Base-by-base conservation (phyloP, 2,329 filamentous ascomycete species). In the Venturia effusa region DNA sequence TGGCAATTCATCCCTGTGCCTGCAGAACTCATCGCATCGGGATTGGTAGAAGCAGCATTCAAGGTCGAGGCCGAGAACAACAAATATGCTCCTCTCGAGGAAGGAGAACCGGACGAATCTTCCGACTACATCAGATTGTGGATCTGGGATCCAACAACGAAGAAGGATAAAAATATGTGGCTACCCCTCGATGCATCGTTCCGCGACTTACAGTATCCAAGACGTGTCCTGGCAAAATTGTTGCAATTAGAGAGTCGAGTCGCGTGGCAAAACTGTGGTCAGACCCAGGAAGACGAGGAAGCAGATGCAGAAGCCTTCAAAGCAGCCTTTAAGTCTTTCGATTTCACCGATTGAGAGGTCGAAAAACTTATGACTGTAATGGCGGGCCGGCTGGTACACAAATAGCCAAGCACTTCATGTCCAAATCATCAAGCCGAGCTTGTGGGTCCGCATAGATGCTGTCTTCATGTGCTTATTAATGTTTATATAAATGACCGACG, bases 1-100 rank as follows among this genome's bases (percentile, higher is more conserved):
- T 97, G 92, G 94, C 95, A 99, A 75, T 88, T 95, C 68, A 78
- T 97, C 37, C 91, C 94, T 0, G 80, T 95, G 0, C 84, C 88
- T 0, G 79, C 83, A 0, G 81, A 88, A 11, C 78, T 90, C 55
- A 83, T 96, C 61, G 78, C 77, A 24, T 85, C 85, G 59, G 89
- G 89, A 0, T 80, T 96, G 1, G 89, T 96, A 0, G 91, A 96
- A 73, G 90, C 89, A 0, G 93, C 88, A 0, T 97, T 99, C 77
- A 87, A 88, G 62, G 89, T 95, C 1, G 86, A 96, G 71, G 92
- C 91, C 0, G 89, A 96, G 73, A 95, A 96, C 59, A 72, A 83
- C 27, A 74, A 79, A 43, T 86, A 85, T 71, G 83, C 83, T 0
- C 74, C 75, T 1, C 84, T 87, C 68, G 79, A 72, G 75, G 77